Conservation (phyloP, 768 basidiomycete genomes). For the Boletales sp. region DNA sequence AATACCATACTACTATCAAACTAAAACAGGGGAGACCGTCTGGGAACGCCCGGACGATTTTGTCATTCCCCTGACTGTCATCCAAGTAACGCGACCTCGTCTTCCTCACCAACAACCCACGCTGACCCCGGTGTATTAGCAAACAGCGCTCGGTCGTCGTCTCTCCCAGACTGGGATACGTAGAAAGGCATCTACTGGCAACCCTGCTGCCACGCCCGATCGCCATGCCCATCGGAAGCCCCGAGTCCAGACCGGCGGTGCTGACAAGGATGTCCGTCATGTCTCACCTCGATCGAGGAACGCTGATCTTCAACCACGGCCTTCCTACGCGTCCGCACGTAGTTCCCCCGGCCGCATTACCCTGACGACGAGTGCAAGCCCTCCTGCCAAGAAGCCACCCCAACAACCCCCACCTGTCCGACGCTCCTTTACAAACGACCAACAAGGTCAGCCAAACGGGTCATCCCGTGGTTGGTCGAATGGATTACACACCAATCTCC, state of each 20-base stretch:
- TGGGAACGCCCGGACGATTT: constrained; percentile 91
- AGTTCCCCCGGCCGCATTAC: constrained; percentile 31
- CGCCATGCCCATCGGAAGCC: constrained; percentile 36
- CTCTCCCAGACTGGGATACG: constrained; percentile 53
- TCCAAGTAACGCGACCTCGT: constrained; percentile 57
- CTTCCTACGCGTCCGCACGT: constrained; percentile 32
- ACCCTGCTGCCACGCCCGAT: constrained; percentile 21
- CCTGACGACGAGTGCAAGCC: constrained; percentile 14
- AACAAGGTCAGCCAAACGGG: constrained; percentile 24
- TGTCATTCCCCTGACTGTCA: constrained; percentile 85
- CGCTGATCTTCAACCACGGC: constrained; percentile 25
- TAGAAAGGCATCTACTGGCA: constrained; percentile 9
- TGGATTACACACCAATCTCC: constrained; percentile 38
- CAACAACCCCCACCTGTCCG: constrained; percentile 25
- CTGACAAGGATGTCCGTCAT: constrained; percentile 32
- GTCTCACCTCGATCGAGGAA: constrained; percentile 26
- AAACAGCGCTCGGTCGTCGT: constrained; percentile 68
- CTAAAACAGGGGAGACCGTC: constrained; percentile 84
- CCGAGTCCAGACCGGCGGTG: constrained; percentile 33
- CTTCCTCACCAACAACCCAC: background rate
- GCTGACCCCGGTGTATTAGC: constrained; percentile 37
- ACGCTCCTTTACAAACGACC: constrained; percentile 32
- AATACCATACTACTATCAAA: constrained; percentile 92
- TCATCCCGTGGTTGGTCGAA: constrained; percentile 32
- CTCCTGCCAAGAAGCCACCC: constrained; percentile 23